These are phyloP conservation scores for Chlamydomonas sphaeroides DNA, from an alignment of 139 green algal species.

Conservation along the genomic window DNA sequence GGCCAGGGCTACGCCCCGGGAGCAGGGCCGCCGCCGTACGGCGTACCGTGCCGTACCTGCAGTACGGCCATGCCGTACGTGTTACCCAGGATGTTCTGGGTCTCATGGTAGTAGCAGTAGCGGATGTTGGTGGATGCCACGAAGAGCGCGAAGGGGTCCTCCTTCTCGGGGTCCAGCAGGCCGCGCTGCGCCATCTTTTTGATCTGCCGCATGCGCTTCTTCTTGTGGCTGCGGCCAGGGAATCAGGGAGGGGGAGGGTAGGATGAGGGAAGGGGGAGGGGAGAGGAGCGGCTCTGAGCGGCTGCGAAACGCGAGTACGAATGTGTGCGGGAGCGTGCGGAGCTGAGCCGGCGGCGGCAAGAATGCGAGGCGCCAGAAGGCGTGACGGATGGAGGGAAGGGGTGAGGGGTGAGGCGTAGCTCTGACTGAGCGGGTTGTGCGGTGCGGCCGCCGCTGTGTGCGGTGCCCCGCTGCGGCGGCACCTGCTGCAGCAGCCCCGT, in stretches of 20 bases:
- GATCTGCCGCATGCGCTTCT: slow-evolving; percentile 97
- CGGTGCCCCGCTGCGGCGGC: no score
- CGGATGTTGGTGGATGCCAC: slow-evolving; percentile 95
- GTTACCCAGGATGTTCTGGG: slow-evolving; percentile 96
- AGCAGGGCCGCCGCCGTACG: no score
- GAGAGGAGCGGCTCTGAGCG: not conserved
- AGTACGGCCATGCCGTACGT: slow-evolving; percentile 99
- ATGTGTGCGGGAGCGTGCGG: no score
- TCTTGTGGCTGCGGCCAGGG: slow-evolving; percentile 76
- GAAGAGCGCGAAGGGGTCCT: slow-evolving; percentile 98
- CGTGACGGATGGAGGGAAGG: no score
- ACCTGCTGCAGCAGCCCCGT: no score
- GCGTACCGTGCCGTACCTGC: slow-evolving; percentile 80
- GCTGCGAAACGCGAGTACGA: no score
- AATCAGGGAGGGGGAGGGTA: not conserved
- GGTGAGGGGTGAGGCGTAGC: no score
- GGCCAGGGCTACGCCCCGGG: no score
- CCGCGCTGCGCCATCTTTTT: slow-evolving; percentile 95
- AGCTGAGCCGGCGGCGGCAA: no score
- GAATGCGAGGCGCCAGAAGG: no score
- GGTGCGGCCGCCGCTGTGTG: no score
- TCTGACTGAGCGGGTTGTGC: no score
- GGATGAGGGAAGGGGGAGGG: not conserved
- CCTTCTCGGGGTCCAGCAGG: slow-evolving; percentile 94
- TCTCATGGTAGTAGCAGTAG: slow-evolving; percentile 99